Evolutionary conservation across 2,329 filamentous ascomycete genomes (phyloP), one percentile per base, ranked within the genome.

Genomic region (Sclerotinia subarctica): DNA sequence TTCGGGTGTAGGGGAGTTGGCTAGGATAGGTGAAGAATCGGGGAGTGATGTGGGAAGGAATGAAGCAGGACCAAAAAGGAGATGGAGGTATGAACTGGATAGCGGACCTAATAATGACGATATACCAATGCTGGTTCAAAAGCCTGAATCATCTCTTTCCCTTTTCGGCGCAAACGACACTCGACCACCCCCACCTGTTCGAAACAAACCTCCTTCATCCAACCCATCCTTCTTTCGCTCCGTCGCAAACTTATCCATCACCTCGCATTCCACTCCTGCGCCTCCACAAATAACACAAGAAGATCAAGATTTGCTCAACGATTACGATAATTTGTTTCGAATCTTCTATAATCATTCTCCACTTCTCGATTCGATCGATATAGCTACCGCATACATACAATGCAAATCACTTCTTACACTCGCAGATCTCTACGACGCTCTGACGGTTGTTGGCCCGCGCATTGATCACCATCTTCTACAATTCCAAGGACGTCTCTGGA

Each of bases 291-390:
- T 85, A 21, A 85, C 84, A 19, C 84, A 86, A 68, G 84, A 86
- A 58, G 87, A 92, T 66, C 82, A 92, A 74, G 92, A 96, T 72
- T 85, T 93, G 29, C 84, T 97, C 58, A 91, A 92, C 73, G 92
- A 97, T 80, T 97, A 98, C 79, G 93, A 97, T 78, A 97, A 97
- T 78, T 85, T 98, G 29, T 96, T 98, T 78, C 91, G 94, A 74
- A 90, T 95, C 70, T 97, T 97, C 82, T 98, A 98, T 83, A 97
- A 97, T 78, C 92, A 96, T 78, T 82, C 93, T 0, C 94, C 94
- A 0, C 77, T 88, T 0, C 85, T 98, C 44, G 94, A 97, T 79
- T 86, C 87, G 35, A 85, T 95, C 78, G 96, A 95, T 78, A 96
- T 98, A 72, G 93, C 93, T 66, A 90, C 93, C 70, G 93, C 94